Conservation (phyloP, 2,329 filamentous ascomycete species). For the Metarhizium rileyi region DNA sequence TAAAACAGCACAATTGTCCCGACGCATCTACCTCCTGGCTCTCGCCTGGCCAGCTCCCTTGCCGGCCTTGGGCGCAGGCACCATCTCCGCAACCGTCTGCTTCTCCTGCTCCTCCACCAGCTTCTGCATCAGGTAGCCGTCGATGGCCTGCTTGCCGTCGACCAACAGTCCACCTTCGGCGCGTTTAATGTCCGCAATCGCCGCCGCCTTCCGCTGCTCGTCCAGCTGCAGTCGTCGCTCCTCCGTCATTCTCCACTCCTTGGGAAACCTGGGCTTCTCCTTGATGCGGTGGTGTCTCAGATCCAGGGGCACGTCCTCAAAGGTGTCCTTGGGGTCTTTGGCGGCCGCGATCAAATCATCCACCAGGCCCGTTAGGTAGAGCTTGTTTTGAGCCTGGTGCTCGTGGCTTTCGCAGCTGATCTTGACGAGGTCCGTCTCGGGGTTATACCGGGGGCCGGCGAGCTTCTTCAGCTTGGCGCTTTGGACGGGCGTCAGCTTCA, state of each 20-base stretch:
- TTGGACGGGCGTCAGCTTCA: constrained; percentile 60
- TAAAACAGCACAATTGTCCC: neutral
- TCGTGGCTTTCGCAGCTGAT: constrained; percentile 87
- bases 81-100: constrained; percentile 23
- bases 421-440: constrained; percentile 67
- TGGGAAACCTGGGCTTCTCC: constrained; percentile 61
- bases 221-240: constrained; percentile 57
- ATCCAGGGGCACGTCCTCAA: constrained; percentile 83
- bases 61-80: constrained; percentile 13
- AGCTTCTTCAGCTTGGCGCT: constrained; percentile 79
- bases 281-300: constrained; percentile 73
- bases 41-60: constrained; percentile 10
- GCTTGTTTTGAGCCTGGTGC: constrained; percentile 91
- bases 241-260: constrained; percentile 70
- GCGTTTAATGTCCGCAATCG: constrained; percentile 44
- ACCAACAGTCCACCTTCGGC: constrained; percentile 46
- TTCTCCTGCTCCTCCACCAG: constrained; percentile 23
- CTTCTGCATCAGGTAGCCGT: constrained; percentile 25
- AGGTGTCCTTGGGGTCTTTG: constrained; percentile 68
- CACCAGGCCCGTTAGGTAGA: constrained; percentile 76
- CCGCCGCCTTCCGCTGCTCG: constrained; percentile 42
- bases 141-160: constrained; percentile 43
- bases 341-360: constrained; percentile 64
- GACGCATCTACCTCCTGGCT: constrained; percentile 4
- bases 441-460: constrained; percentile 78